phyloP scores from a whole-genome alignment of 2,329 filamentous ascomycete species.

The Apiospora saccharicola region DNA sequence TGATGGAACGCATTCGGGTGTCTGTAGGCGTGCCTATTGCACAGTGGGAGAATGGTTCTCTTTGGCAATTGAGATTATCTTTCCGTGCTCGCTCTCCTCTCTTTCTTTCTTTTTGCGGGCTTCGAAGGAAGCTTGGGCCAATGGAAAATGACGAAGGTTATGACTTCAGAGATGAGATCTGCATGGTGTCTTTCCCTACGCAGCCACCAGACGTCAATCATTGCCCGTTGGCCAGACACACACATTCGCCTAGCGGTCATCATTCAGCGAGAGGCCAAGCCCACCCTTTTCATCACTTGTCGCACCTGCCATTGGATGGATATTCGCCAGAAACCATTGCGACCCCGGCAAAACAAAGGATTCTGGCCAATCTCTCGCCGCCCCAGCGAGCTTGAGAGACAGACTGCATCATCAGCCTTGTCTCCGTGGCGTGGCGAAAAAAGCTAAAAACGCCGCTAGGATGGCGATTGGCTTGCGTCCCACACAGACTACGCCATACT shows the following conservation, averaged over 20 bases:
- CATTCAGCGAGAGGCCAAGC: neutral
- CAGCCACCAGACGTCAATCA: neutral
- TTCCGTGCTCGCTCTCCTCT: neutral
- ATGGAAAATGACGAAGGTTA: neutral
- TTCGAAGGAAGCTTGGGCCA: slow-evolving; percentile 2
- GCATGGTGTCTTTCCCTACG: slow-evolving; percentile 3
- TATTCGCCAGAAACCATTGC: slow-evolving; percentile 7
- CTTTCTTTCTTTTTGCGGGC: slow-evolving; percentile 12
- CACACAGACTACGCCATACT: slow-evolving; percentile 39
- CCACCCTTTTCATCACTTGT: slow-evolving; percentile 1
- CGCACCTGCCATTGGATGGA: slow-evolving; percentile 1
- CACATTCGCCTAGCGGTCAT: neutral
- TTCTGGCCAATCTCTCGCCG: slow-evolving; percentile 28
- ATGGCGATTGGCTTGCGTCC: slow-evolving; percentile 36
- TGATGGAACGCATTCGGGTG: neutral
- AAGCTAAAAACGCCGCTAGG: slow-evolving; percentile 32
- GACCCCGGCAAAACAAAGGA: slow-evolving; percentile 29
- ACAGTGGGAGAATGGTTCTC: neutral
- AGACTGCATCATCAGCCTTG: slow-evolving; percentile 42
- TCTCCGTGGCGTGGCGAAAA: slow-evolving; percentile 33
- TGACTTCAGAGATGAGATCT: slow-evolving; percentile 16
- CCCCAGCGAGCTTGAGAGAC: slow-evolving; percentile 28
- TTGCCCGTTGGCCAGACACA: slow-evolving; percentile 3
- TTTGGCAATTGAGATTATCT: neutral
- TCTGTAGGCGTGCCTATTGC: neutral